Evolutionary conservation across 495 filamentous ascomycete species (phyloP), one percentile per base, ranked within the genome.

Genomic region (Aspergillus bertholletiae): DNA sequence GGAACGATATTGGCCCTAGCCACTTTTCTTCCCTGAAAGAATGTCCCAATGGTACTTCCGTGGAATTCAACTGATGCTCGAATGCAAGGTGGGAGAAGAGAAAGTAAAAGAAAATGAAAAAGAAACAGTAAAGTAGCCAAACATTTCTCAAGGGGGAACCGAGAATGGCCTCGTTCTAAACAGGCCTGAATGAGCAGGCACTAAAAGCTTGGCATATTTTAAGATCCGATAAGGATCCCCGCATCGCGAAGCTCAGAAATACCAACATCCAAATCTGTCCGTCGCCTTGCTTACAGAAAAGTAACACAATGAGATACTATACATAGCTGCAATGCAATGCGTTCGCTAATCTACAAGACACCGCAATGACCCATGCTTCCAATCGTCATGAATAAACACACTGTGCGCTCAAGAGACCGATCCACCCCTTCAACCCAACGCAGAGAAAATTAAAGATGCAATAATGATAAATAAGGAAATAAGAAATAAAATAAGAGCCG

Each of bases 341-440:
- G 40, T 20, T 51, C 51, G 57, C 57, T 54, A 52, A 59, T 51
- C 40, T 48, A 52, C 26, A 57, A 34, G 18, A 44, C 22, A 51
- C 35, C 35, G 35, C 17, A 12, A 55, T 49, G 23, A 20, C 23
- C 34, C 18, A 50, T 56, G 27, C 26, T 28, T 48, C 53, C 54
- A 51, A 37, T 28, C 34, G 22, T 20, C 7, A 22, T 7, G 1
- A 41, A 51, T 51, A 28, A 46, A 47, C 45, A 54, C 34, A 45
- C 26, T 28, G 8, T 46, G 40, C 50, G 56, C 56, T 53, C 32
- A 58, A 44, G 37, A 35, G 49, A 34, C 46, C 53, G 27, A 35
- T 26, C n/a, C 27, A 52, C n/a, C 15, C 15, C 30, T 21, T 43
- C 39, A 21, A 43, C 11, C 23, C 37, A 44, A 52, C 9, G 47